These are phyloP conservation scores for Agaricus subrufescens DNA, from an alignment of 768 basidiomycete species.

Conservation along the genomic window DNA sequence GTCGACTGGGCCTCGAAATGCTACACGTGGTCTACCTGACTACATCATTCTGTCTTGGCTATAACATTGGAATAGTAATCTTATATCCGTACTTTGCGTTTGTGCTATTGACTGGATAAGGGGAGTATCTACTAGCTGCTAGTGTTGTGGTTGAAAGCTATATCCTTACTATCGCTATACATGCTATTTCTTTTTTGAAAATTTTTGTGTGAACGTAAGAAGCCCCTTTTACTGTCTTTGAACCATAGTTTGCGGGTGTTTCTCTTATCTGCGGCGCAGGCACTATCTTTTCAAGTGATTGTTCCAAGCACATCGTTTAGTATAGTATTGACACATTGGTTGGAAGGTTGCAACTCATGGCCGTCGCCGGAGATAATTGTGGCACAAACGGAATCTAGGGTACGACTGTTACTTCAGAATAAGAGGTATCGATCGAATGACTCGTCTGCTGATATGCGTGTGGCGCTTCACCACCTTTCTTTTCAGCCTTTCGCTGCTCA, in stretches of 20 bases:
- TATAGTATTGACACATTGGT: slow-evolving; percentile 44
- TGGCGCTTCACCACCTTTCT: no score
- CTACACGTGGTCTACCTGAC: not conserved
- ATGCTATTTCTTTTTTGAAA: slow-evolving; percentile 44
- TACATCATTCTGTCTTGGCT: not conserved
- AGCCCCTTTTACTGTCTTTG: slow-evolving; percentile 35
- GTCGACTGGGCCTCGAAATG: not conserved
- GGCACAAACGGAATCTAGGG: slow-evolving; percentile 30
- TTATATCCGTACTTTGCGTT: not conserved
- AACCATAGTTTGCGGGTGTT: not conserved
- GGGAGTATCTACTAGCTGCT: slow-evolving; percentile 3
- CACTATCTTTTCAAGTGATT: slow-evolving; percentile 25
- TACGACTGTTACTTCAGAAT: slow-evolving; percentile 54
- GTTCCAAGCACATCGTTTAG: slow-evolving; percentile 32
- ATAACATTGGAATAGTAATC: slow-evolving; percentile 9
- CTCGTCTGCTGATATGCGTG: no score
- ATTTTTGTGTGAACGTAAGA: slow-evolving; percentile 49
- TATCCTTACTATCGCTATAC: slow-evolving; percentile 38
- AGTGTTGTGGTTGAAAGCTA: slow-evolving; percentile 1
- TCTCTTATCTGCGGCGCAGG: slow-evolving; percentile 10
- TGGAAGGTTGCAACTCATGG: slow-evolving; percentile 62
- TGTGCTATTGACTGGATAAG: slow-evolving; percentile 10
- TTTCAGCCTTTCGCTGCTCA: no score
- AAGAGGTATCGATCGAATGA: slow-evolving; percentile 37
- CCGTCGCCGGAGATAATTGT: slow-evolving; percentile 18